phyloP scores from a whole-genome alignment of 2,329 filamentous ascomycete genomes.

The Ophiocordyceps robertsii region DNA sequence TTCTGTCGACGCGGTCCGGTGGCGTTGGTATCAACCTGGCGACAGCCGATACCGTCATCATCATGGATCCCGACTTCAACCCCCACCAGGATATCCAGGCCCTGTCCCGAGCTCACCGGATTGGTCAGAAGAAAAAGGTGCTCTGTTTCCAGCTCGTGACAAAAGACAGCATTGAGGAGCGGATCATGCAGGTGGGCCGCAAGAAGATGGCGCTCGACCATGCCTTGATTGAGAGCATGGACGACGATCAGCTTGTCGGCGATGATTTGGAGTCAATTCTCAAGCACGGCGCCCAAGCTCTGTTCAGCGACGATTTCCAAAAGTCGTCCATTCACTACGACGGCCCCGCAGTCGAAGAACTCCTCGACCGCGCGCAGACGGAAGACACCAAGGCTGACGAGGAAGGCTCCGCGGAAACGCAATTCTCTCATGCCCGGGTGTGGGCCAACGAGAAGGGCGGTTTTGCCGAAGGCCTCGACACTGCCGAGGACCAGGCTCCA shows the following conservation, averaged over 20 bases:
- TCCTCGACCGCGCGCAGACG: slow-evolving; percentile 75
- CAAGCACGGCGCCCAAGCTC: slow-evolving; percentile 70
- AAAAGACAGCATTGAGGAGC: slow-evolving; percentile 78
- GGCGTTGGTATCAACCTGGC: slow-evolving; percentile 97
- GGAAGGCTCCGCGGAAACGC: slow-evolving; percentile 55
- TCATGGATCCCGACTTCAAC: slow-evolving; percentile 94
- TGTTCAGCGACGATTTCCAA: slow-evolving; percentile 65
- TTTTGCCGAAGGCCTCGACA: slow-evolving; percentile 49
- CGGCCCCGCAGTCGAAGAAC: slow-evolving; percentile 65
- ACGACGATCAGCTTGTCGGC: slow-evolving; percentile 64
- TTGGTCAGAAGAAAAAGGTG: slow-evolving; percentile 92
- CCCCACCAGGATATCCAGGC: slow-evolving; percentile 97
- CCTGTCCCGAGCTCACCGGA: slow-evolving; percentile 84
- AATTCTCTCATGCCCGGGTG: slow-evolving; percentile 81
- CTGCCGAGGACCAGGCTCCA: slow-evolving; percentile 36
- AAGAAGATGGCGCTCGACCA: slow-evolving; percentile 96
- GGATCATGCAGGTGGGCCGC: slow-evolving; percentile 88
- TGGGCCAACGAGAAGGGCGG: slow-evolving; percentile 74
- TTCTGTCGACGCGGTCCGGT: slow-evolving; percentile 86
- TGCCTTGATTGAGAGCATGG: slow-evolving; percentile 85
- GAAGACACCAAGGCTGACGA: slow-evolving; percentile 56
- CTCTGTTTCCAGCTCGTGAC: slow-evolving; percentile 93
- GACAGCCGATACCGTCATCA: slow-evolving; percentile 94
- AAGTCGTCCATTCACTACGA: slow-evolving; percentile 73
- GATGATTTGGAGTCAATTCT: slow-evolving; percentile 80